Evolutionary conservation across 106 monocot genomes (phyloP).

Genomic region (Xerophyta viscosa): DNA sequence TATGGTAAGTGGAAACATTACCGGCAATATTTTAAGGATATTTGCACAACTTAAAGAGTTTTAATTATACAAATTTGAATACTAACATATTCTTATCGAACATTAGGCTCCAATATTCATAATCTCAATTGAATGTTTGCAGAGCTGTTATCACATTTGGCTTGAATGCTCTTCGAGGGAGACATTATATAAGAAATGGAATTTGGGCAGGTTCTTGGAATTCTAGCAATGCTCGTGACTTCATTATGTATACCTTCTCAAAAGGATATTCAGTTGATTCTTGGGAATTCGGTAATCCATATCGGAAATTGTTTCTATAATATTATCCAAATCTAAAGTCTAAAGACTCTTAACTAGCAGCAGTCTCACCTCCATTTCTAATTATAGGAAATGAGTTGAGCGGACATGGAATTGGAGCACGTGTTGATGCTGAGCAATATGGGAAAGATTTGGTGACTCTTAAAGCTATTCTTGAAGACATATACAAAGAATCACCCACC

Average conservation of each 20-base stretch:
- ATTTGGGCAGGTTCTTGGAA: conserved; percentile 34
- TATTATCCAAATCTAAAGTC: background rate
- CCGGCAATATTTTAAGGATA: too few species aligned
- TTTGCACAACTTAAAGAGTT: too few species aligned
- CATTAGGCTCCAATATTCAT: background rate
- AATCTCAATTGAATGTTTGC: conserved; percentile 15
- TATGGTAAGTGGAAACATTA: too few species aligned
- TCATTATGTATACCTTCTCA: conserved; percentile 34
- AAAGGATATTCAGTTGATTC: conserved; percentile 29
- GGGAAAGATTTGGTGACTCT: conserved; percentile 33
- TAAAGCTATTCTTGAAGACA: conserved; percentile 9
- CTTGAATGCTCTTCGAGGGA: conserved; percentile 78
- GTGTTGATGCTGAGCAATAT: conserved; percentile 28
- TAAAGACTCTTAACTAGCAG: background rate
- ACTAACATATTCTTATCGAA: too few species aligned
- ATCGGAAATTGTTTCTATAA: too few species aligned
- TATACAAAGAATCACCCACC: conserved; percentile 5
- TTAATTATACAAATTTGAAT: too few species aligned
- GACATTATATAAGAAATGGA: conserved; percentile 14
- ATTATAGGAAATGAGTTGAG: conserved; percentile 42
- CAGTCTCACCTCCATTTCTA: background rate
- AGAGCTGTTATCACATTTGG: conserved; percentile 85
- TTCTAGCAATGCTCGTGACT: conserved; percentile 29
- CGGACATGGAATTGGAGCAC: conserved; percentile 31
- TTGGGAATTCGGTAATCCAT: conserved; percentile 60